A percentile compares a stretch with the other conserved stretches of the same genome.
Evolutionary conservation across 495 filamentous ascomycete species (phyloP).

Genomic region (Trichodelitschia bisporula): DNA sequence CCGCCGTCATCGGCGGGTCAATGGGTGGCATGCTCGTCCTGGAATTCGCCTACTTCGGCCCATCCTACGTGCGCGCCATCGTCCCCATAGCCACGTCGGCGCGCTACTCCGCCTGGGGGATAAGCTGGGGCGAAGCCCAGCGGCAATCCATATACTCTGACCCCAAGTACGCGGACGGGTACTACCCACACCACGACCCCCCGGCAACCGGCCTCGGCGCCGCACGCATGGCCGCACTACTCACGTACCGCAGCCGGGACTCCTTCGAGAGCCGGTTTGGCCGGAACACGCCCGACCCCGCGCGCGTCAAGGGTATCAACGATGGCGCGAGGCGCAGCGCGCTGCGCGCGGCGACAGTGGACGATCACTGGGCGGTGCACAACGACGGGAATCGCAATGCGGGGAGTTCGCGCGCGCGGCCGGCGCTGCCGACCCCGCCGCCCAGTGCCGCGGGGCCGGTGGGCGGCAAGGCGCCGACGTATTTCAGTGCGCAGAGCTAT

Average conservation of each 20-base stretch:
- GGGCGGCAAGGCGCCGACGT: constrained; percentile 37
- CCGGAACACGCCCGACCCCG: constrained; percentile 69
- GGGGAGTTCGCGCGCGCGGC: constrained; percentile 19
- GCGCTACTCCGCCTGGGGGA: constrained; percentile 94
- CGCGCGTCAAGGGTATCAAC: constrained; percentile 53
- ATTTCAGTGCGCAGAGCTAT: constrained; percentile 94
- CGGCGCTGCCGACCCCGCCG: constrained; percentile 4
- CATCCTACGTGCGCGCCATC: constrained; percentile 75
- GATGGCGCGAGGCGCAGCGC: constrained; percentile 19
- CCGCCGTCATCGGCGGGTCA: constrained; percentile 82
- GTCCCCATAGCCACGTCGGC: constrained; percentile 90
- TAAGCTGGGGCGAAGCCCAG: constrained; percentile 96
- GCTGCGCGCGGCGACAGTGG: constrained; percentile 35
- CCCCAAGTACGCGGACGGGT: constrained; percentile 93
- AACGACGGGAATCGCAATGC: constrained; percentile 68
- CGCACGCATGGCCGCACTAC: constrained; percentile 83
- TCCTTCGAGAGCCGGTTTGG: constrained; percentile 93
- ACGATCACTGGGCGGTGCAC: constrained; percentile 82
- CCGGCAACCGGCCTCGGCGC: constrained; percentile 72
- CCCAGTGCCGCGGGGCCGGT: constrained; percentile 1
- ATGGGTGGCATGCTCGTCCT: constrained; percentile 96
- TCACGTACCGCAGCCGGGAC: constrained; percentile 89
- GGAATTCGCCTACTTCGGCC: constrained; percentile 91
- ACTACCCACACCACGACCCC: constrained; percentile 49
- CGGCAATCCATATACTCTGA: constrained; percentile 95